A percentile compares a stretch with the other conserved stretches of the same genome.
phyloP scores from a whole-genome alignment of 306 rosid genomes.

The Cucurbita argyrosperma region DNA sequence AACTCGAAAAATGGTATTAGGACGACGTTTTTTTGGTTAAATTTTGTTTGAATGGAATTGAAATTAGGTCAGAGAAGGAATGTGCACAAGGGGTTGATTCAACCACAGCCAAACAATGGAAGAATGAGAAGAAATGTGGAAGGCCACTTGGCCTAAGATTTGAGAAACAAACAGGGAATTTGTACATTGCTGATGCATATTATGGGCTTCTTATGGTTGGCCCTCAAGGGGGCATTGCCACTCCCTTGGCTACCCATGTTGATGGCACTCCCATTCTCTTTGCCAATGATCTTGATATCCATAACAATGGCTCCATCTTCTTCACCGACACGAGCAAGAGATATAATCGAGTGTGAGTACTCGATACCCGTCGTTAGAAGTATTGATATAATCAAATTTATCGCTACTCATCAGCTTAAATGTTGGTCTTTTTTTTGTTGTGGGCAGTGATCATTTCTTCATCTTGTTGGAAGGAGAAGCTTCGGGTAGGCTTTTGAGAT shows the following conservation, averaged over 20 bases:
- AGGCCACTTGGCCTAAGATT: slow-evolving; percentile 82
- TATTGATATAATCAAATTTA: too few relatives aligned
- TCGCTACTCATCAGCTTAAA: too few relatives aligned
- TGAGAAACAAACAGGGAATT: slow-evolving; percentile 46
- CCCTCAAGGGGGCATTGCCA: slow-evolving; percentile 67
- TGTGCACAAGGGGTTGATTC: slow-evolving; percentile 64
- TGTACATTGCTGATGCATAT: slow-evolving; percentile 80
- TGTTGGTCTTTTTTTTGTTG: too few relatives aligned
- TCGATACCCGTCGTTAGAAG: too few relatives aligned
- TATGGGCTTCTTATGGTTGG: slow-evolving; percentile 78
- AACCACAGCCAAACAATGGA: slow-evolving; percentile 83
- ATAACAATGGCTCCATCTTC: slow-evolving; percentile 73
- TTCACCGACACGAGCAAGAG: slow-evolving; percentile 89
- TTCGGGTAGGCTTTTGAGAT: slow-evolving; percentile 76
- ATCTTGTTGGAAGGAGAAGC: slow-evolving; percentile 88
- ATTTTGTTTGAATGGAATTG: background rate
- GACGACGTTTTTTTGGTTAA: too few relatives aligned
- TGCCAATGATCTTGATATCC: slow-evolving; percentile 84
- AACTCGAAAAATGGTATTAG: too few relatives aligned
- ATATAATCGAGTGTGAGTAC: slow-evolving; percentile 57
- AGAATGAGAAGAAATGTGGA: slow-evolving; percentile 65
- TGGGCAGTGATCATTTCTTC: slow-evolving; percentile 46
- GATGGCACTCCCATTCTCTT: slow-evolving; percentile 66
- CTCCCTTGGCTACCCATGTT: slow-evolving; percentile 50
- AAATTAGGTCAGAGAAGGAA: slow-evolving; percentile 52